Evolutionary conservation across 78 protist species (phyloP), one percentile per base, ranked within the genome.

Genomic region (Dictyostelium firmibasis): DNA sequence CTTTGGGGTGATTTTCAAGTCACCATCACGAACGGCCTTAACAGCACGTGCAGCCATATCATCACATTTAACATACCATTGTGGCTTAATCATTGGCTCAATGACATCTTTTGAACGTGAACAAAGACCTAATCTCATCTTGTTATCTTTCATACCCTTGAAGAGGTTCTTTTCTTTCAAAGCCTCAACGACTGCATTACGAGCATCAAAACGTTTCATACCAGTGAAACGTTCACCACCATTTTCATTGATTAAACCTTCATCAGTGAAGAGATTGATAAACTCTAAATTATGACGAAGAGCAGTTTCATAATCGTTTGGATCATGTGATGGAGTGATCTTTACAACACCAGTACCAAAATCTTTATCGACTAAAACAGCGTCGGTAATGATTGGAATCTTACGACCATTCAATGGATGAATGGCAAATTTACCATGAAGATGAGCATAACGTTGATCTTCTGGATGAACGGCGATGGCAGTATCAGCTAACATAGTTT

Each of bases 401-500:
- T 16, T 35, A 6, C 94, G 67, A 25, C 44, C 83, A 23, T 64
- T 14, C 93, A 98, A 97, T 79, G 99, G 99, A 85, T 98, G 99
- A 14, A 23, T 4, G 38, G 97, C 93, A 29, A 4, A 14, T 96
- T 96, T 96, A 35, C 99, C 99, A 85, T 93, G 97, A 23, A 98
- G 96, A 57, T 92, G 97, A 79, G 89, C 88, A 97, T 98, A 98
- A 60, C 99, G 88, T 43, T 31, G 33, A 85, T 99, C 99, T 0
- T 97, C 93, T 29, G 99, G 99, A 95, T 99, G 99, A 62, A 99
- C 96, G n/a, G 99, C 99, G 7, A 99, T 98, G 36, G 99, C 99
- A 14, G 99, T 91, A 75, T 99, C 99, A 2, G 99, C 99, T 41
- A 99, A 96, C 98, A 99, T 99, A 8, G 99, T 99, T 96, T 99